phyloP scores from a whole-genome alignment of 768 basidiomycete genomes.

The Podaxis sp. region DNA sequence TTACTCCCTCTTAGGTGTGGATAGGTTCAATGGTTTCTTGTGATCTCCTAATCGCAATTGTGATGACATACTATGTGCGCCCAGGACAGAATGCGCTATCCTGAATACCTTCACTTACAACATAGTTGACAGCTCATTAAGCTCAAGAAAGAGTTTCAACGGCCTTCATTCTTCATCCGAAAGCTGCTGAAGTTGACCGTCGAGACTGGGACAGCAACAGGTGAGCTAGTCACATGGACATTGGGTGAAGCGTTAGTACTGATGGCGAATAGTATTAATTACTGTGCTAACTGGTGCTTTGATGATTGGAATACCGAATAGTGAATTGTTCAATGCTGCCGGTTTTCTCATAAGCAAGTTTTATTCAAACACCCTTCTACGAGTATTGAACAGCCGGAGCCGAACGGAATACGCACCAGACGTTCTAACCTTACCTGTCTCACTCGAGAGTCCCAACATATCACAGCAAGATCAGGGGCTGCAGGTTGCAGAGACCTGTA shows the following conservation, averaged over 20 bases:
- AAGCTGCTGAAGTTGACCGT: conserved; percentile 3
- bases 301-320: background rate
- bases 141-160: conserved; percentile 5
- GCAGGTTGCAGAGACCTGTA: background rate
- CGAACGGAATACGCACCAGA: background rate
- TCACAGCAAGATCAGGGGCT: background rate
- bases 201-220: conserved; percentile 8
- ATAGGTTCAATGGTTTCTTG: conserved; percentile 2
- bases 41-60: conserved; percentile 5
- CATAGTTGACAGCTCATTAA: background rate
- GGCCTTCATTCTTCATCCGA: background rate
- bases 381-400: conserved; percentile 7
- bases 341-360: conserved; percentile 4
- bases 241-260: background rate
- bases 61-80: conserved; percentile 13
- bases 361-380: background rate
- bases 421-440: conserved; percentile 3
- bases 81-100: too few species aligned
- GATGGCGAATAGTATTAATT: background rate
- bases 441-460: background rate
- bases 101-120: background rate
- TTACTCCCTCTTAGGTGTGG: background rate
- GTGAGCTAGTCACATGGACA: background rate
- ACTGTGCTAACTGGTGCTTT: background rate
- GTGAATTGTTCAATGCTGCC: background rate